These are phyloP conservation scores for Penicillium sp. DNA, from an alignment of 2,329 filamentous ascomycete genomes.

Conservation along the genomic window DNA sequence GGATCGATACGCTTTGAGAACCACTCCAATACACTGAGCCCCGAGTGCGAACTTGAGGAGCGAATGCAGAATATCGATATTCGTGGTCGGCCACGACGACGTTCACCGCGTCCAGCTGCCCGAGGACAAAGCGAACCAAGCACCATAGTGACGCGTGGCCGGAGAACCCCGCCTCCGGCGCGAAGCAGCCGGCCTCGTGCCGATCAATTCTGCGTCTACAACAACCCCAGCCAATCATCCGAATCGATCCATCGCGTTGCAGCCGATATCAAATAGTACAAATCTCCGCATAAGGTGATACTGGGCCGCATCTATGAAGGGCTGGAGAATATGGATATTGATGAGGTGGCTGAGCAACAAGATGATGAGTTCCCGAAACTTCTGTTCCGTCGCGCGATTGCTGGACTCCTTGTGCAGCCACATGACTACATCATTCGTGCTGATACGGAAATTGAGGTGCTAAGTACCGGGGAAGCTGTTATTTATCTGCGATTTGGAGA, in stretches of 20 bases:
- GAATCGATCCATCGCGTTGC: constrained; percentile 11
- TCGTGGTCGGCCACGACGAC: not conserved
- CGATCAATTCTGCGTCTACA: constrained; percentile 13
- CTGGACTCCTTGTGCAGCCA: constrained; percentile 7
- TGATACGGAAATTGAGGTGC: constrained; percentile 2
- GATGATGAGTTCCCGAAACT: constrained; percentile 6
- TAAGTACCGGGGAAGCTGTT: constrained; percentile 6
- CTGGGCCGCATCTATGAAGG: constrained; percentile 13
- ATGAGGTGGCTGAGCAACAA: constrained; percentile 9
- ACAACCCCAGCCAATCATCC: constrained; percentile 11
- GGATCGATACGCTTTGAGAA: constrained; percentile 12
- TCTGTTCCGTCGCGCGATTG: constrained; percentile 5
- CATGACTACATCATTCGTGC: constrained; percentile 12
- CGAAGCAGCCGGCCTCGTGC: constrained; percentile 3
- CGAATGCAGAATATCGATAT: constrained; percentile 5
- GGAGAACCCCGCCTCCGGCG: not conserved
- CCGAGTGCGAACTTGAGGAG: constrained; percentile 4
- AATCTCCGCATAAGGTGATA: constrained; percentile 14
- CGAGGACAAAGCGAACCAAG: not conserved
- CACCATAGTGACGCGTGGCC: not conserved
- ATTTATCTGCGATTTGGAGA: constrained; percentile 9
- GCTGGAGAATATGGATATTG: constrained; percentile 10
- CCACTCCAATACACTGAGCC: constrained; percentile 12
- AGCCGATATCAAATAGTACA: constrained; percentile 14
- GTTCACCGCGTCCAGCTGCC: constrained; percentile 9